Evolutionary conservation across 2,329 filamentous ascomycete genomes (phyloP), one percentile per base, ranked within the genome.

Genomic region (Aurifilum marmelostoma): DNA sequence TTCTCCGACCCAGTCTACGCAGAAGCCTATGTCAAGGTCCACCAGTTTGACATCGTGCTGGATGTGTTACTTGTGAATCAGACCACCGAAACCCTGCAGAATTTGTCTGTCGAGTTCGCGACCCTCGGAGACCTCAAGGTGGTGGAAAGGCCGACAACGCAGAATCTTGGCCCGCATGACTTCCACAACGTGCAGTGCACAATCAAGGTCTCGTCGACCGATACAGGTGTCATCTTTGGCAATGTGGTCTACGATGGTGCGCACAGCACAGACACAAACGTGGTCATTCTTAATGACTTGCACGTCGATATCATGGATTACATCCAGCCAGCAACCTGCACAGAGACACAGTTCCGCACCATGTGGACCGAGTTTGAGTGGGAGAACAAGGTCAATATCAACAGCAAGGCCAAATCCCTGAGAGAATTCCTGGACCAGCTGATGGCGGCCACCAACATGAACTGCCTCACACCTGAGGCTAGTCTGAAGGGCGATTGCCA

Each of bases 331-430:
- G 95, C 95, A 8, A 91, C 94, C 21, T 99, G 96, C 85, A 96
- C 93, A 5, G 96, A 99, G 84, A 97, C 95, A 14, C 94, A 98
- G 77, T 99, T 99, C 90, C 89, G 96, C 70, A 97, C 93, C n/a
- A 99, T 99, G 96, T 99, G 96, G 96, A 99, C 96, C 50, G 96
- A 99, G 79, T 99, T 99, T 74, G 96, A 99, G 79, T 99, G 96
- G 96, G 96, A 99, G 85, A 99, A 99, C 84, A 99, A 99, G 88
- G 95, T 99, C 80, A 99, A 99, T 83, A 98, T 99, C 83, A 97
- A 97, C 82, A 97, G 93, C 73, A 98, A 97, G 85, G 93, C 93
- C 74, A 97, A 95, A 84, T 91, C 89, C 37, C 85, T 99, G 71
- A 89, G 95, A 63, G 93, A 97, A 27, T 99, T 99, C 88, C 83